These are phyloP conservation scores for Hypoxylon sp. DNA, from an alignment of 2,329 filamentous ascomycete species.

Conservation along the genomic window DNA sequence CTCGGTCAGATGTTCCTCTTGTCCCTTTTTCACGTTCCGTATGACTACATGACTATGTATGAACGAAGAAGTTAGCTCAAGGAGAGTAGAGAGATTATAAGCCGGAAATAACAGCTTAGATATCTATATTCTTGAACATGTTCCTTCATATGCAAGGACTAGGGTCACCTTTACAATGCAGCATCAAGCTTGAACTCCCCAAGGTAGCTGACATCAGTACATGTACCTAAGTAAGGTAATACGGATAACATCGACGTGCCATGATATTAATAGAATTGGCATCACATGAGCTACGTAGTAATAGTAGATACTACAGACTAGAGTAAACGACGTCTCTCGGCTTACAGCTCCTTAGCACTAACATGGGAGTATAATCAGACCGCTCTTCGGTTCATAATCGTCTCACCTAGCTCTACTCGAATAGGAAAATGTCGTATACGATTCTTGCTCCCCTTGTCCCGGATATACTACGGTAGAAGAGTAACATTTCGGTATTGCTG, in stretches of 20 bases:
- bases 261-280: background rate
- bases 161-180: background rate
- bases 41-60: background rate
- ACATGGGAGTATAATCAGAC: background rate
- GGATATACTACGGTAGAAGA: background rate
- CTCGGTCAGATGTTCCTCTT: background rate
- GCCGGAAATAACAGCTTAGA: background rate
- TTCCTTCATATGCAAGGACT: background rate
- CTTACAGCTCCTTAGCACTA: background rate
- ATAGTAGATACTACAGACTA: background rate
- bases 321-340: background rate
- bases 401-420: background rate
- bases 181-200: background rate
- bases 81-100: background rate
- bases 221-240: background rate
- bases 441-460: background rate
- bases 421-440: background rate
- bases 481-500: constrained; percentile 1
- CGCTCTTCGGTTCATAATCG: background rate
- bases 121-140: too few species aligned
- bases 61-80: background rate
- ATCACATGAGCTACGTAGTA: background rate
- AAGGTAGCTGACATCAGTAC: background rate
- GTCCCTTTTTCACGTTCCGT: background rate
- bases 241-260: background rate